phyloP scores from a whole-genome alignment of 306 rosid genomes.

The Fragaria vesca region DNA sequence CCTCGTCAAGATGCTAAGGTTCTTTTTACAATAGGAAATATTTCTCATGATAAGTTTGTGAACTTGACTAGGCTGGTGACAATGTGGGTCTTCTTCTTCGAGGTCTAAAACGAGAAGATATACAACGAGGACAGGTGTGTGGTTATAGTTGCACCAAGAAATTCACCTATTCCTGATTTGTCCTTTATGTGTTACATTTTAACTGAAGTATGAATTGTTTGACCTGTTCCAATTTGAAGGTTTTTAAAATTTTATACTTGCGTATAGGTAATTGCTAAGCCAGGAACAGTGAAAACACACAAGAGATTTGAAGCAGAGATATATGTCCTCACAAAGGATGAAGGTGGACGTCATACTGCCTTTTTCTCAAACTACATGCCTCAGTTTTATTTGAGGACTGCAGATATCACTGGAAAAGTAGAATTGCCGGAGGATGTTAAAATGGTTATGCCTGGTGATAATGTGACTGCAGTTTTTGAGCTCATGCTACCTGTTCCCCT shows the following conservation, averaged over 20 bases:
- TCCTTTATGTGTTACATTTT: not conserved
- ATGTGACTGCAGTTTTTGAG: conserved; percentile 83
- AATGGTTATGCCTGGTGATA: conserved; percentile 99
- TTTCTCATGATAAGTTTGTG: conserved; percentile 26
- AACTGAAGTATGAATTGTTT: not conserved
- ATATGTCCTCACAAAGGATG: conserved; percentile 94
- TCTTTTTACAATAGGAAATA: conserved; percentile 9
- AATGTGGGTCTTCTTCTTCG: conserved; percentile 99
- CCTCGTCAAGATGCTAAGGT: not conserved
- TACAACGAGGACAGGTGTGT: conserved; percentile 94
- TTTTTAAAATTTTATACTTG: not conserved
- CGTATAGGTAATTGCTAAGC: conserved; percentile 88
- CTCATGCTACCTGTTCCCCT: conserved; percentile 87
- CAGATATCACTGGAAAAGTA: conserved; percentile 92
- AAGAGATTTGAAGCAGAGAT: conserved; percentile 96
- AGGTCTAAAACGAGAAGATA: conserved; percentile 92
- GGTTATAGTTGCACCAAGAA: conserved; percentile 17
- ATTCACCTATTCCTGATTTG: conserved; percentile 8
- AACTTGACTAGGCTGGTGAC: conserved; percentile 77
- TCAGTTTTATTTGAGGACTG: conserved; percentile 97
- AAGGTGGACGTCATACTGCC: conserved; percentile 98
- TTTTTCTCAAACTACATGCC: conserved; percentile 95
- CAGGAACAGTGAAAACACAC: conserved; percentile 74
- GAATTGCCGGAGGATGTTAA: conserved; percentile 88
- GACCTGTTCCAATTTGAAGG: not conserved